Base-by-base conservation (phyloP, 140 eudicot genomes). In the Erigeron philadelphicus region DNA sequence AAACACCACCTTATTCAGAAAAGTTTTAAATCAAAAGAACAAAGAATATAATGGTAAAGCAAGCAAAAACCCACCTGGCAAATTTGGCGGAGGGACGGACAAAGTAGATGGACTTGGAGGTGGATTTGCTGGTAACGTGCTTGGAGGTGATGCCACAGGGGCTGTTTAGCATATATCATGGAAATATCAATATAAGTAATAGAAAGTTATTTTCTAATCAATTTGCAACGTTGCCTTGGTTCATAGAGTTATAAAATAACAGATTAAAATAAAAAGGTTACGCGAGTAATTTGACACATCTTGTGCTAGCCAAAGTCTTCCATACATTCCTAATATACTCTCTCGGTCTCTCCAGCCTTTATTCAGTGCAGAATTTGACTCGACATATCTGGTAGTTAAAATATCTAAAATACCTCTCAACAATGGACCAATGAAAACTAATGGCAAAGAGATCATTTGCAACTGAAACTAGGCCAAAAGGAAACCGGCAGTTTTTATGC, bases 71-170 rank as follows among this genome's bases (percentile, higher is more conserved):
- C 61, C 53, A 76, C 81, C 81, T 77, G 81, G 76, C 40, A 55
- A 55, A 45, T 55, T 71, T 71, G 81, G 77, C 0, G 77, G 81
- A 56, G 81, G 81, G 44, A 47, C 41, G 66, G 81, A 25, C 23
- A 11, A 38, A 38, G 68, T 38, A 46, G 77, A 77, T n/a, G 67
- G 72, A 56, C 64, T 71, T 57, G 73, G 76, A 70, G 80, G 80
- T 16, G 76, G 6, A 64, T 52, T 62, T 61, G 6, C 45, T 50
- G 71, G 75, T 72, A 76, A 61, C 15, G 75, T 68, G 76, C 17
- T 76, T 45, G 80, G 80, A 61, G 80, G 68, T 13, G 61, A 71
- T 11, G 69, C 81, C 40, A 46, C 43, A 3, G 73, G 81, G 41
- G 41, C 64, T 68, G 38, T 10, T 35, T 35, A 8, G 25, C 61